Conservation (phyloP, 2,329 filamentous ascomycete genomes). For the Phoma sp. region DNA sequence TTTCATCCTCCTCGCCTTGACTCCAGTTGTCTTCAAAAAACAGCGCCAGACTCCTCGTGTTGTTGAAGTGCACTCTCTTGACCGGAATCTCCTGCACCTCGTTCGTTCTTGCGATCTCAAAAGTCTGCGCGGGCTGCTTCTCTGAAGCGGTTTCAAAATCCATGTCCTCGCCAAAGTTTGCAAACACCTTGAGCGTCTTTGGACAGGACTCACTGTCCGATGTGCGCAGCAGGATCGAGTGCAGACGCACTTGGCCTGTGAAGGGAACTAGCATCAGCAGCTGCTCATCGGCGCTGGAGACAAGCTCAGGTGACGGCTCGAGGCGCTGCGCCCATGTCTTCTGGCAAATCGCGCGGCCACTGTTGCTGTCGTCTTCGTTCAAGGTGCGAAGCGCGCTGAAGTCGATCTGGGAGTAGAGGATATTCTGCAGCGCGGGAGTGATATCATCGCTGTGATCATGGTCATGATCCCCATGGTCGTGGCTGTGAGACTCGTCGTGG, state of each 20-base stretch:
- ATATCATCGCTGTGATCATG: slow-evolving; percentile 94
- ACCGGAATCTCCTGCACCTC: slow-evolving; percentile 89
- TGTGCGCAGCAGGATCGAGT: slow-evolving; percentile 84
- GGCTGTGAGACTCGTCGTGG: slow-evolving; percentile 64
- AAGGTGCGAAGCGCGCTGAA: slow-evolving; percentile 84
- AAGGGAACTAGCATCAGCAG: slow-evolving; percentile 93
- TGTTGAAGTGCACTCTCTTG: slow-evolving; percentile 86
- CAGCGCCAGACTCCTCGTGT: slow-evolving; percentile 78
- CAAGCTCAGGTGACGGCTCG: slow-evolving; percentile 72
- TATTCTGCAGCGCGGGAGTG: slow-evolving; percentile 86
- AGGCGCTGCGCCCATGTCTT: slow-evolving; percentile 92
- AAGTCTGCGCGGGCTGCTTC: slow-evolving; percentile 71
- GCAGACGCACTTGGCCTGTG: slow-evolving; percentile 90
- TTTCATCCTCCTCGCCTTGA: slow-evolving; percentile 76
- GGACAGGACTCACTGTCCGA: slow-evolving; percentile 71
- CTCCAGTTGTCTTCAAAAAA: slow-evolving; percentile 94
- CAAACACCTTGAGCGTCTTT: slow-evolving; percentile 81
- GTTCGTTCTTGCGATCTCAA: slow-evolving; percentile 77
- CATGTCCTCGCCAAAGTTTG: slow-evolving; percentile 76
- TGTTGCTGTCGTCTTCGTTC: slow-evolving; percentile 75
- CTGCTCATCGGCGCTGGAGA: slow-evolving; percentile 89
- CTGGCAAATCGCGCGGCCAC: slow-evolving; percentile 76
- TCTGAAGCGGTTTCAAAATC: slow-evolving; percentile 82
- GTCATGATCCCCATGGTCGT: slow-evolving; percentile 88
- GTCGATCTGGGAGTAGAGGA: slow-evolving; percentile 89